Percentiles rank a stretch among this genome's conserved stretches.
These are phyloP conservation scores for Malus hybrid DNA, from an alignment of 331 rosid species.

Conservation along the genomic window DNA sequence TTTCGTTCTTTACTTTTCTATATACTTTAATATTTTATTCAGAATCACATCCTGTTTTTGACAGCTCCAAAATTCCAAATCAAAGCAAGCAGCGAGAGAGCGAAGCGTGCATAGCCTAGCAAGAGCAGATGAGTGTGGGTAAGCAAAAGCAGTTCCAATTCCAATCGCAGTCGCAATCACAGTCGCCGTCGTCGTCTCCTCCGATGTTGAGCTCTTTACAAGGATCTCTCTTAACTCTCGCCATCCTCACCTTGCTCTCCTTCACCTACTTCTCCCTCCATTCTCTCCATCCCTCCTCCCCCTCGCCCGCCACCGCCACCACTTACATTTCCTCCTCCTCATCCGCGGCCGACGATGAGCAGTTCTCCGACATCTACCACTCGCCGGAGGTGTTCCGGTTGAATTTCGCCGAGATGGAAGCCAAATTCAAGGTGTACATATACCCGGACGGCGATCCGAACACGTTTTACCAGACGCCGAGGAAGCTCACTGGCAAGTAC, in stretches of 20 bases:
- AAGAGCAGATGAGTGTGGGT: slow-evolving; percentile 29
- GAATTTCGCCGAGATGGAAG: slow-evolving; percentile 74
- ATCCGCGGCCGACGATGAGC: slow-evolving; percentile 1
- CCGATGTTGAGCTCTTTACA: slow-evolving; percentile 53
- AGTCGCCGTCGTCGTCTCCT: slow-evolving; percentile 23
- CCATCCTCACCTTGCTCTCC: slow-evolving; percentile 63
- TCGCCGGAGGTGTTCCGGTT: slow-evolving; percentile 63
- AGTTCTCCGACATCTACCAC: slow-evolving; percentile 49
- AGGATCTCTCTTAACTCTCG: slow-evolving; percentile 62
- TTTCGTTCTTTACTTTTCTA: no score
- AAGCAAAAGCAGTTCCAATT: slow-evolving; percentile 5
- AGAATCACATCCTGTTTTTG: background rate
- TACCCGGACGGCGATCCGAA: slow-evolving; percentile 95
- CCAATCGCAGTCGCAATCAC: slow-evolving; percentile 20
- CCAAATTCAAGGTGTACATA: slow-evolving; percentile 73
- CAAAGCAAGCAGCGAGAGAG: background rate
- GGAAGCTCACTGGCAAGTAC: slow-evolving; percentile 91
- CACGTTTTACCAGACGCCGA: slow-evolving; percentile 86
- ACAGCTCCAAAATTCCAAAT: background rate
- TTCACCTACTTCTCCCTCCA: slow-evolving; percentile 69
- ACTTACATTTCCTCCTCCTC: background rate
- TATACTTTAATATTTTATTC: background rate
- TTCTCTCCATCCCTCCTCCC: slow-evolving; percentile 19
- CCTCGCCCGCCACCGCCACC: background rate
- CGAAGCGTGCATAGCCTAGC: background rate